Evolutionary conservation across 257 asterid genomes (phyloP).

Genomic region (Cynanchum wilfordii): DNA sequence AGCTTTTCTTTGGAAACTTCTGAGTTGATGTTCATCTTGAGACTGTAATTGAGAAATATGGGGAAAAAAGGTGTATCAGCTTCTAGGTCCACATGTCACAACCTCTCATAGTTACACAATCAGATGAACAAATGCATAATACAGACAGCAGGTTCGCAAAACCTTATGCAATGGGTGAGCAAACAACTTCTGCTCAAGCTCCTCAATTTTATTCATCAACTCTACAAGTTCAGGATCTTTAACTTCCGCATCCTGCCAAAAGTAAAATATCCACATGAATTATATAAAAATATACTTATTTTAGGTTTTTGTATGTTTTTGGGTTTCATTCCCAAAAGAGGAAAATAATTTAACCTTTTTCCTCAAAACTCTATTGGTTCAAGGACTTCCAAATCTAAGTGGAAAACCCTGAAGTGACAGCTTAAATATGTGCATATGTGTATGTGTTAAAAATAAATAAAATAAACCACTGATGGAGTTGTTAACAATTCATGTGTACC

Average conservation of each 20-base stretch:
- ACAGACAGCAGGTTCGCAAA: constrained; percentile 11
- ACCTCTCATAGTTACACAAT: not conserved
- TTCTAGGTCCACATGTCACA: not conserved
- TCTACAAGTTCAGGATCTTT: constrained; percentile 78
- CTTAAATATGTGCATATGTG: not conserved
- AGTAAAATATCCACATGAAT: not conserved
- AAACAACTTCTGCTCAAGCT: constrained; percentile 69
- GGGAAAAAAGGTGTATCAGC: not conserved
- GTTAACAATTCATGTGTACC: constrained; percentile 34
- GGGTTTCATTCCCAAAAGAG: not conserved
- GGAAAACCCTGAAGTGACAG: not conserved
- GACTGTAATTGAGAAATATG: constrained; percentile 39
- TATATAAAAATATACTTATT: not conserved
- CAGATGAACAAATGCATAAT: not conserved
- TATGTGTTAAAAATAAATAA: not conserved
- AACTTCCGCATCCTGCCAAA: constrained; percentile 80
- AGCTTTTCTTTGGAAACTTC: constrained; percentile 84
- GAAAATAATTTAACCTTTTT: no score
- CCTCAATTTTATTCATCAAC: constrained; percentile 66
- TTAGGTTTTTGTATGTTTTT: not conserved
- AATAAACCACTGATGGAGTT: not conserved
- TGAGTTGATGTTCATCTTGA: constrained; percentile 75
- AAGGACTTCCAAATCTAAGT: not conserved
- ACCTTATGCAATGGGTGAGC: constrained; percentile 89
- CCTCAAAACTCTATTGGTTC: not conserved